These are phyloP conservation scores for Aspergillus ochraceus DNA, from an alignment of 2,329 filamentous ascomycete species.

Conservation along the genomic window DNA sequence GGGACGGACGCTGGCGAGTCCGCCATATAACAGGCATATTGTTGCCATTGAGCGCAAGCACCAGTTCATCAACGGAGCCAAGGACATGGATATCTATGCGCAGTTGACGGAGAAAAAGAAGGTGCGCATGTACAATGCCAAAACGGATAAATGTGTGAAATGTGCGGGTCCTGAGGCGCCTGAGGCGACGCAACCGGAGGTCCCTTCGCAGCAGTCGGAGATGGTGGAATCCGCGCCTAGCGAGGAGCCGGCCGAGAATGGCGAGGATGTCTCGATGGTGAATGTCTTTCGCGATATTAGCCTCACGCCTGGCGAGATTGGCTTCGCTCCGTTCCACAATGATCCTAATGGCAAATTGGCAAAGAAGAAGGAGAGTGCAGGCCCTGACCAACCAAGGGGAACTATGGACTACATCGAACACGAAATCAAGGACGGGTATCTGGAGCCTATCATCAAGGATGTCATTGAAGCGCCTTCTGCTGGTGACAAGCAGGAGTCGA, in stretches of 20 bases:
- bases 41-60: constrained; percentile 87
- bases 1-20: constrained; percentile 78
- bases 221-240: constrained; percentile 3
- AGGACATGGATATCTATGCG: constrained; percentile 78
- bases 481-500: background rate
- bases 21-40: constrained; percentile 82
- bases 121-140: constrained; percentile 78
- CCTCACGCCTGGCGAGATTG: constrained; percentile 31
- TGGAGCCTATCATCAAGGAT: constrained; percentile 41
- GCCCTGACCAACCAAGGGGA: constrained; percentile 26
- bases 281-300: constrained; percentile 37
- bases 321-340: constrained; percentile 12
- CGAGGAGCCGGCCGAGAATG: constrained; percentile 12
- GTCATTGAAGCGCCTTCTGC: constrained; percentile 27
- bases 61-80: constrained; percentile 83
- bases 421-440: constrained; percentile 44
- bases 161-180: constrained; percentile 19
- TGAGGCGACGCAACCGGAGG: constrained; percentile 4
- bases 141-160: constrained; percentile 43
- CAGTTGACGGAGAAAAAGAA: constrained; percentile 73
- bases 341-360: constrained; percentile 6
- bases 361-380: constrained; percentile 12
- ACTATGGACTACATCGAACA: constrained; percentile 47
- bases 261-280: constrained; percentile 29
- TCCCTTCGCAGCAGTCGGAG: background rate